Evolutionary conservation across 768 basidiomycete genomes (phyloP).

Genomic region (Suillus occidentalis): DNA sequence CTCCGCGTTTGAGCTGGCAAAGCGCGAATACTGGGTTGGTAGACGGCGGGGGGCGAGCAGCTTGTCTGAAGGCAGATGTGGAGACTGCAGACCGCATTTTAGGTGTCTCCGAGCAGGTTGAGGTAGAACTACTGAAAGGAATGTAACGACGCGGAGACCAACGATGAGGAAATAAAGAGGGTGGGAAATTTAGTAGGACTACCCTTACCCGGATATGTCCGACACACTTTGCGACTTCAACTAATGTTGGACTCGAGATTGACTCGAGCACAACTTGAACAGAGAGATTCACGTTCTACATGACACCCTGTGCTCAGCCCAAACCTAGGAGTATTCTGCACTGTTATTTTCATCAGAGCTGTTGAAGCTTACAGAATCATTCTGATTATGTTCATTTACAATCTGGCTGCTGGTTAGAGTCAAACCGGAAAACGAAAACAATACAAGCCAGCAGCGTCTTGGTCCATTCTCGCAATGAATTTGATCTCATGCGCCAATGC

Average conservation of each 20-base stretch:
- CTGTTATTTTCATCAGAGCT: background rate
- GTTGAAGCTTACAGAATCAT: background rate
- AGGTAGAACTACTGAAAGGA: slow-evolving; percentile 6
- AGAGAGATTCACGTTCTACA: background rate
- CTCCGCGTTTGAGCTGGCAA: slow-evolving; percentile 45
- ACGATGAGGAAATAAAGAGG: slow-evolving; percentile 15
- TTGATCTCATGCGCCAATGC: background rate
- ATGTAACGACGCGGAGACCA: slow-evolving; percentile 1
- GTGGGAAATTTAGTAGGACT: slow-evolving; percentile 10
- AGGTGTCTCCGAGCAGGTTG: slow-evolving; percentile 9
- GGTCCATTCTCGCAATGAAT: background rate
- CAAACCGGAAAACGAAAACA: background rate
- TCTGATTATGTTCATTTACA: background rate
- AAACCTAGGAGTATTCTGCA: background rate
- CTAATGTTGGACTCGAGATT: background rate
- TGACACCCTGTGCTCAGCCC: background rate
- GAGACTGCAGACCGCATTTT: slow-evolving; percentile 28
- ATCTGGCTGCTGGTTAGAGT: background rate
- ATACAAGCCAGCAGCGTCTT: background rate
- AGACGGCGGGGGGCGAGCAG: slow-evolving; percentile 15
- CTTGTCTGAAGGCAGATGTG: slow-evolving; percentile 26
- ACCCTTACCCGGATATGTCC: slow-evolving; percentile 12
- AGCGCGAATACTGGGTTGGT: slow-evolving; percentile 29
- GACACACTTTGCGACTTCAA: background rate
- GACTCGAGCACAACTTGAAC: background rate